A percentile compares a stretch with the other conserved stretches of the same genome.
These are phyloP conservation scores for Colletotrichum brevisporum DNA, from an alignment of 2,329 filamentous ascomycete species.

Conservation along the genomic window DNA sequence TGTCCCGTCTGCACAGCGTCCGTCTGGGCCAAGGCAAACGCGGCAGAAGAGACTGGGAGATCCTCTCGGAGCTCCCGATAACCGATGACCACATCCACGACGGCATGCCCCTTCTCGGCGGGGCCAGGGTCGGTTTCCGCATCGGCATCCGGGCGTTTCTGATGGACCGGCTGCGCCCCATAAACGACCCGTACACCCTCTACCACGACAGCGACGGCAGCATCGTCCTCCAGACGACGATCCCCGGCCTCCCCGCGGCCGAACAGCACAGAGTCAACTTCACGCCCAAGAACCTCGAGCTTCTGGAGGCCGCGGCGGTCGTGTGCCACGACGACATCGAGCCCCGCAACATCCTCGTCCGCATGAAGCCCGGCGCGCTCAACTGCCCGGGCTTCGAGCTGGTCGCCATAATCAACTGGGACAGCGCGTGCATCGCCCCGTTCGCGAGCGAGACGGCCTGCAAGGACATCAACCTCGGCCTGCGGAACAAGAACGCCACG, in stretches of 20 bases:
- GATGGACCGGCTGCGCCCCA: not conserved
- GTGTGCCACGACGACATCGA: constrained; percentile 35
- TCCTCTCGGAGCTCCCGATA: not conserved
- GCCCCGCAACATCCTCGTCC: constrained; percentile 19
- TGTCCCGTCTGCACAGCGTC: not conserved
- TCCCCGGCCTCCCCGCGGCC: not conserved
- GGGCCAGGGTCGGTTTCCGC: constrained; percentile 2
- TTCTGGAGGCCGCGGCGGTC: not conserved
- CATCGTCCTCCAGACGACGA: not conserved
- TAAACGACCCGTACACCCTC: not conserved
- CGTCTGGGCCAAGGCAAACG: not conserved
- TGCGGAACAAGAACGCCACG: constrained; percentile 4
- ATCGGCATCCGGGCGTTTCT: constrained; percentile 2
- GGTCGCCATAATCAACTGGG: constrained; percentile 21
- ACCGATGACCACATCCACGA: not conserved
- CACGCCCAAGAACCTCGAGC: constrained; percentile 1
- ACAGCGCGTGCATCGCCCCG: constrained; percentile 18
- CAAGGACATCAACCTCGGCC: constrained; percentile 14
- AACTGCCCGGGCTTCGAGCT: not conserved
- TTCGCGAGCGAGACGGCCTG: constrained; percentile 9
- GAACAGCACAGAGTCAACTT: not conserved
- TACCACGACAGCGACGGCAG: not conserved
- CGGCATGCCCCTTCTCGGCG: not conserved
- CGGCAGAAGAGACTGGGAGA: not conserved
- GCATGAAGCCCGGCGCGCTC: not conserved